These are phyloP conservation scores for Teratosphaeria pseudoeucalypti DNA, from an alignment of 2,329 filamentous ascomycete species.

Conservation along the genomic window DNA sequence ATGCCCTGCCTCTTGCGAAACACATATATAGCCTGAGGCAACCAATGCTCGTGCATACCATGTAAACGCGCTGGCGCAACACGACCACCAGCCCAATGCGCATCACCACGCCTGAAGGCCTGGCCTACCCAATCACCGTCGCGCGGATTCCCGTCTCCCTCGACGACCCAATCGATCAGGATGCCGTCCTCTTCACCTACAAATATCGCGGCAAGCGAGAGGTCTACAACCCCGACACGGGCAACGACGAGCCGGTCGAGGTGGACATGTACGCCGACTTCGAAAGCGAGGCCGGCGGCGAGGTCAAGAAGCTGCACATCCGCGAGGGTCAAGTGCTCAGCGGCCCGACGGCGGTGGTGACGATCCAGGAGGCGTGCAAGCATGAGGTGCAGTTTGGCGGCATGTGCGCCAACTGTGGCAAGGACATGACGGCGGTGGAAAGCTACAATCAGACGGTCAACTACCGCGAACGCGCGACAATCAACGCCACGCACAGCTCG, in stretches of 20 bases:
- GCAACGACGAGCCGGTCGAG: constrained; percentile 50
- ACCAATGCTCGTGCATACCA: background rate
- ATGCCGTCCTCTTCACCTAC: constrained; percentile 76
- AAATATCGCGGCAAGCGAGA: constrained; percentile 66
- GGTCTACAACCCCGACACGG: constrained; percentile 57
- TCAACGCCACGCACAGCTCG: constrained; percentile 92
- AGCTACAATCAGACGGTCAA: constrained; percentile 65
- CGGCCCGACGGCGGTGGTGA: constrained; percentile 47
- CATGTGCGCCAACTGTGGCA: constrained; percentile 83
- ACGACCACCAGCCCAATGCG: constrained; percentile 30
- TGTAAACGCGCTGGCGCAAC: constrained; percentile 2
- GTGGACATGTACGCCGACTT: constrained; percentile 68
- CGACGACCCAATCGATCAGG: constrained; percentile 64
- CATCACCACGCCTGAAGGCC: constrained; percentile 39
- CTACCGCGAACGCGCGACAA: constrained; percentile 76
- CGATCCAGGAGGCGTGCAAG: constrained; percentile 81
- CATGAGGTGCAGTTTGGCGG: constrained; percentile 88
- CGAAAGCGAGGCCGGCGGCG: constrained; percentile 74
- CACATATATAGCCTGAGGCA: constrained; percentile 3
- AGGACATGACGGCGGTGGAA: constrained; percentile 77
- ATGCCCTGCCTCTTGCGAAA: constrained; percentile 8
- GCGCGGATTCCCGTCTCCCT: constrained; percentile 68
- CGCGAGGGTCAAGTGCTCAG: constrained; percentile 52
- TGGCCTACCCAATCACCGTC: constrained; percentile 90
- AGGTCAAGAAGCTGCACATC: constrained; percentile 66